Evolutionary conservation across 2,329 filamentous ascomycete genomes (phyloP).

Genomic region (Plenodomus lindquistii): DNA sequence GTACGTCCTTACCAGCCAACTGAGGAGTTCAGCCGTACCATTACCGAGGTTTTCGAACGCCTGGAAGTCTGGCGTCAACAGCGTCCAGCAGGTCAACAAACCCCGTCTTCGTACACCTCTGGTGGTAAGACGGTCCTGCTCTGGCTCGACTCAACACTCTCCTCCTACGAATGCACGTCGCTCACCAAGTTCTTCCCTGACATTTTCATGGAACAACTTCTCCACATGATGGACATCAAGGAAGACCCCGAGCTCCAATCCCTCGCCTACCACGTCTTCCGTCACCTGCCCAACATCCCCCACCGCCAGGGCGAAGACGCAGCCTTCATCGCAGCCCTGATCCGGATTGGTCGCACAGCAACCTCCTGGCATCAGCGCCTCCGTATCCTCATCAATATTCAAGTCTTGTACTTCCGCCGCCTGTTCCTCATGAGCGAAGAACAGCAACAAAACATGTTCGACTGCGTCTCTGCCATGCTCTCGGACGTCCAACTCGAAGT

Average conservation of each 20-base stretch:
- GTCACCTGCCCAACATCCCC: slow-evolving; percentile 92
- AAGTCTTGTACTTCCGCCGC: slow-evolving; percentile 96
- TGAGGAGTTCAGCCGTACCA: slow-evolving; percentile 71
- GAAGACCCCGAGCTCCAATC: slow-evolving; percentile 95
- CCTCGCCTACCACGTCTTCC: slow-evolving; percentile 94
- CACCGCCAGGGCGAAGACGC: slow-evolving; percentile 85
- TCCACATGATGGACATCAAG: slow-evolving; percentile 99
- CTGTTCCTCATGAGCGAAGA: slow-evolving; percentile 79
- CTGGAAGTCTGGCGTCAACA: slow-evolving; percentile 88
- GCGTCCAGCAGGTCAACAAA: slow-evolving; percentile 84
- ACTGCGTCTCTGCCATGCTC: slow-evolving; percentile 94
- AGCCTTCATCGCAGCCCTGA: slow-evolving; percentile 81
- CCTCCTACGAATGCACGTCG: slow-evolving; percentile 89
- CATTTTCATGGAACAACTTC: slow-evolving; percentile 84
- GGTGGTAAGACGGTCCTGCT: slow-evolving; percentile 94
- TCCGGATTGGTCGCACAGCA: slow-evolving; percentile 83
- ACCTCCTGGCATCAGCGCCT: slow-evolving; percentile 94
- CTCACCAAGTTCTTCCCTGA: slow-evolving; percentile 89
- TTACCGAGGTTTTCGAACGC: slow-evolving; percentile 74
- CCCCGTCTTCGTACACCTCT: slow-evolving; percentile 90
- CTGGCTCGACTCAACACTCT: slow-evolving; percentile 90
- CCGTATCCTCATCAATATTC: slow-evolving; percentile 95
- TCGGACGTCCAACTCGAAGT: slow-evolving; percentile 91
- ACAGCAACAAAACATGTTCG: slow-evolving; percentile 81
- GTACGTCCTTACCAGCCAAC: slow-evolving; percentile 80